Evolutionary conservation across 1,284 basidiomycete species (phyloP).

Genomic region (Papiliotrema terrestris): DNA sequence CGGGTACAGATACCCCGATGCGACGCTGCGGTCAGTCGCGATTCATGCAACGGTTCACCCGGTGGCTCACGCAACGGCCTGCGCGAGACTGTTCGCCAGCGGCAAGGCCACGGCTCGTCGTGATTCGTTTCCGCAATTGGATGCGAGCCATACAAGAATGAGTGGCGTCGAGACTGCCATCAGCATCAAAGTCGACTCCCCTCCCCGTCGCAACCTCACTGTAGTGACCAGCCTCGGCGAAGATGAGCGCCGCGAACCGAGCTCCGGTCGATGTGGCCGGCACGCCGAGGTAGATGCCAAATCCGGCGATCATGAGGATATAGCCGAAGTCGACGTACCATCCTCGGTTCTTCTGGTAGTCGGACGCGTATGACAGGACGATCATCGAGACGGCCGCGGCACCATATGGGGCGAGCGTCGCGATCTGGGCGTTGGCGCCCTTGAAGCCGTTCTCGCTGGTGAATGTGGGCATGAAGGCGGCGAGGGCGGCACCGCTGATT

Average conservation of each 20-base stretch:
- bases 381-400: constrained; percentile 9
- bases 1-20: constrained; percentile 23
- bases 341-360: constrained; percentile 8
- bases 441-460: constrained; percentile 11
- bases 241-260: constrained; percentile 11
- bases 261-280: constrained; percentile 1
- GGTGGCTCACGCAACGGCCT: constrained; percentile 7
- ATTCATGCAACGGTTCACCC: neutral
- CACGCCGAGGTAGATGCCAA: constrained; percentile 9
- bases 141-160: neutral
- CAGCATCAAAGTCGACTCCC: neutral
- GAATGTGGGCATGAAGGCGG: constrained; percentile 14
- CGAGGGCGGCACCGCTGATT: constrained; percentile 11
- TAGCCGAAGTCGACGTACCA: constrained; percentile 7
- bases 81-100: constrained; percentile 6
- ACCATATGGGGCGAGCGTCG: constrained; percentile 11
- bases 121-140: constrained; percentile 9
- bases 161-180: neutral
- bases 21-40: constrained; percentile 1
- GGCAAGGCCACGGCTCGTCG: constrained; percentile 11
- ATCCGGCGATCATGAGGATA: constrained; percentile 6
- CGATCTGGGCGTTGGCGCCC: constrained; percentile 14
- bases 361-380: constrained; percentile 7
- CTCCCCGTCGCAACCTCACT: neutral
- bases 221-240: constrained; percentile 10